Percentiles rank a stretch among this genome's conserved stretches.
Conservation (phyloP, 192 early-diverging fungal genomes). For the Geranomyces variabilis region DNA sequence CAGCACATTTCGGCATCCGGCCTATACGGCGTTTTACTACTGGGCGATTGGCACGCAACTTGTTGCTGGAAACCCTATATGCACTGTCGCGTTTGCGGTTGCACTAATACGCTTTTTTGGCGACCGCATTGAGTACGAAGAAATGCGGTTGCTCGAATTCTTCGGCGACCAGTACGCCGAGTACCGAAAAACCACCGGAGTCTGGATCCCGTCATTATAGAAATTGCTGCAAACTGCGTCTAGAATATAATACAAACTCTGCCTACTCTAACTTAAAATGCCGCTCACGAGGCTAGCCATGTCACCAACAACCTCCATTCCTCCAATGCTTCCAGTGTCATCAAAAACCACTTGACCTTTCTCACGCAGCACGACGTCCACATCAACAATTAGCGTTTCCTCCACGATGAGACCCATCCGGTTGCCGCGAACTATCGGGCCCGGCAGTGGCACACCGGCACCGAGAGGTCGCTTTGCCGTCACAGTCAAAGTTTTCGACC, state of each 20-base stretch:
- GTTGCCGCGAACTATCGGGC: neutral
- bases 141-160: slow-evolving; percentile 70
- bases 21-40: slow-evolving; percentile 94
- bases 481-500: neutral
- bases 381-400: slow-evolving; percentile 5
- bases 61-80: slow-evolving; percentile 79
- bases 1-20: slow-evolving; percentile 85
- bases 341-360: slow-evolving; percentile 1
- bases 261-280: neutral
- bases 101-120: slow-evolving; percentile 78
- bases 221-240: too few relatives aligned
- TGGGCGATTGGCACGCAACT: slow-evolving; percentile 84
- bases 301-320: slow-evolving; percentile 23
- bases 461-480: neutral
- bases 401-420: slow-evolving; percentile 18
- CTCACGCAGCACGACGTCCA: neutral
- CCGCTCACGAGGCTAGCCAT: neutral
- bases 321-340: neutral
- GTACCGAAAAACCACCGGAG: slow-evolving; percentile 66
- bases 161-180: slow-evolving; percentile 79
- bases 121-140: slow-evolving; percentile 78
- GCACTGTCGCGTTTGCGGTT: slow-evolving; percentile 63
- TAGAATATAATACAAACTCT: too few relatives aligned
- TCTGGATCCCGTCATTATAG: slow-evolving; percentile 79
- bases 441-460: slow-evolving; percentile 12